A percentile compares a stretch with the other conserved stretches of the same genome.
phyloP scores from a whole-genome alignment of 2,329 filamentous ascomycete genomes.

The Neoarthrinium moseri region DNA sequence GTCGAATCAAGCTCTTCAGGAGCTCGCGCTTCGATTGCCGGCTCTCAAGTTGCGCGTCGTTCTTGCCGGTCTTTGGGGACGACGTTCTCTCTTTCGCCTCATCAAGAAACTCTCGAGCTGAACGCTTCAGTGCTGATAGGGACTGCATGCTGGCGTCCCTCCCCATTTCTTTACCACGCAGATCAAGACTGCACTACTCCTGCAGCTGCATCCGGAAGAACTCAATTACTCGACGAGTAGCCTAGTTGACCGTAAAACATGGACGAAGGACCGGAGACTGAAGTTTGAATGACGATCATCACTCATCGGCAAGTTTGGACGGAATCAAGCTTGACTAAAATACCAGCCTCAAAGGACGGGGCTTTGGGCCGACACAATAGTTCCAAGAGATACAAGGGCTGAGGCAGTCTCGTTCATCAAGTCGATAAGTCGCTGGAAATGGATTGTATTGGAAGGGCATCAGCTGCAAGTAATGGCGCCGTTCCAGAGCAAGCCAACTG shows the following conservation, averaged over 20 bases:
- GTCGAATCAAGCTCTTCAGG: constrained; percentile 21
- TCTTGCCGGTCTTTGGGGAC: constrained; percentile 9
- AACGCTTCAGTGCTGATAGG: constrained; percentile 20
- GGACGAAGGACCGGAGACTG: no score
- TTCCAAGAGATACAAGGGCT: no score
- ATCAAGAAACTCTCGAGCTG: constrained; percentile 19
- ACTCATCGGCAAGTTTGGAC: no score
- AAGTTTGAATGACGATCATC: no score
- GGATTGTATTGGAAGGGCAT: background rate
- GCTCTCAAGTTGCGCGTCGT: constrained; percentile 7
- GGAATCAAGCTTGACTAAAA: no score
- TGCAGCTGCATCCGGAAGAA: no score
- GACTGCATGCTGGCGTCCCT: constrained; percentile 20
- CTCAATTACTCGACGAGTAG: no score
- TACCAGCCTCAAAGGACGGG: no score
- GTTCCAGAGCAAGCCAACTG: background rate
- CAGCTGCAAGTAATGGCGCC: no score
- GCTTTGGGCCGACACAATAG: no score
- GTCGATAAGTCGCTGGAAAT: background rate
- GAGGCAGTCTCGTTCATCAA: background rate
- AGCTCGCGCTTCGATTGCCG: constrained; percentile 15
- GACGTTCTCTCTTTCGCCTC: constrained; percentile 14
- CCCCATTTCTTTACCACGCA: background rate
- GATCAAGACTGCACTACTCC: no score
- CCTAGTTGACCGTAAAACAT: no score